Base-by-base conservation (phyloP, 2,329 filamentous ascomycete genomes). In the Lachnellula suecica region DNA sequence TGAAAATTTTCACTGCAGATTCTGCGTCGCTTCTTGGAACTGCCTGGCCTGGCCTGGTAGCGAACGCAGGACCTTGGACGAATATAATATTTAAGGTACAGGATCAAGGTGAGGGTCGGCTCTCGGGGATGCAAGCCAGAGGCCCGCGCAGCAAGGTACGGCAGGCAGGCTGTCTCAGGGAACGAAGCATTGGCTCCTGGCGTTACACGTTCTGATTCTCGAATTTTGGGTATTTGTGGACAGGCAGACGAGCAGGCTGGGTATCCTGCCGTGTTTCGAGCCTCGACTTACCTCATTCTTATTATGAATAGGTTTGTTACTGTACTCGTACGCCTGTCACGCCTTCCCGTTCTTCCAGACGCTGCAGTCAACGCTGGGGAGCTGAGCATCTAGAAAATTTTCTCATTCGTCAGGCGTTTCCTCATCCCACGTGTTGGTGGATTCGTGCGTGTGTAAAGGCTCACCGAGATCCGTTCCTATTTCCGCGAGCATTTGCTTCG, bases 131-230 rank as follows among this genome's bases (percentile, higher is more conserved):
- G n/a, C n/a, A n/a, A n/a, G n/a, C 15, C 25, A 31, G 17, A 47
- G 25, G 27, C 17, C n/a, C n/a, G n/a, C n/a, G 24, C 17, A 46
- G 44, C 29, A 46, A 41, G 44, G 44, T 35, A 46, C 44, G 20
- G 34, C 24, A 17, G 17, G 22, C 17, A 35, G 23, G 29, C 17
- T n/a, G 11, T 23, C 24, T 27, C 25, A 38, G 10, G 15, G 34
- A 1, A 17, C 24, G 27, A 22, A 15, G 44, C 31, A 38, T 47
- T 38, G 44, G 44, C 20, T 35, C 25, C 4, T 20, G 44, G 29
- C 44, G 42, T 31, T 37, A 46, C 44, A 46, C 44, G 25, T 46
- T 22, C 37, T 40, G 10, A 22, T 22, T 20, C 9, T 45, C 11
- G 6, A 35, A 19, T 7, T 37, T 17, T 47, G 29, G 44, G 38